Evolutionary conservation across 129 eudicot genomes (phyloP).

Genomic region (Heracleum sosnowskyi): DNA sequence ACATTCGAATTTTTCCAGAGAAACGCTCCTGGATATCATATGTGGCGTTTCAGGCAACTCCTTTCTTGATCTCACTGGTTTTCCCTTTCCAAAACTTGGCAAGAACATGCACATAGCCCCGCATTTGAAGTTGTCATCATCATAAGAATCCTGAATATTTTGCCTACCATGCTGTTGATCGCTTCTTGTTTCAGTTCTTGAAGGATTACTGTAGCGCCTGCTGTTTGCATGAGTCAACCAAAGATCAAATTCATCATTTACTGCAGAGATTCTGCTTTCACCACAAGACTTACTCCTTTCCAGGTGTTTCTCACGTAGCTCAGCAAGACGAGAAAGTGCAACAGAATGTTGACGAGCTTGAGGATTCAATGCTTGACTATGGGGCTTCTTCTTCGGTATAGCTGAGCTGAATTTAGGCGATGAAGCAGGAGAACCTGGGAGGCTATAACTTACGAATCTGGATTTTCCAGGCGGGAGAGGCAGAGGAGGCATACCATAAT

Average conservation of each 20-base stretch:
- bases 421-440: conserved; percentile 59
- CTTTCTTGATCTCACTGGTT: conserved; percentile 42
- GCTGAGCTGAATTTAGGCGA: conserved; percentile 33
- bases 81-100: conserved; percentile 73
- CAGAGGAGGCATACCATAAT: conserved; percentile 8
- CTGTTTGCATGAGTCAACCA: conserved; percentile 25
- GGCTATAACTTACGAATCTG: conserved; percentile 60
- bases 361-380: conserved; percentile 7
- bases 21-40: conserved; percentile 51
- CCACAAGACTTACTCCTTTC: conserved; percentile 74
- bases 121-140: conserved; percentile 56
- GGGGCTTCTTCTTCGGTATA: conserved; percentile 21
- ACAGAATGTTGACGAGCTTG: conserved; percentile 47
- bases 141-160: conserved; percentile 18
- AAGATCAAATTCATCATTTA: conserved; percentile 60
- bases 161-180: conserved; percentile 1
- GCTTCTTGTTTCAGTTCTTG: not conserved
- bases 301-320: conserved; percentile 47
- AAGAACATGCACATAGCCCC: conserved; percentile 72
- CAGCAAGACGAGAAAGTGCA: conserved; percentile 48
- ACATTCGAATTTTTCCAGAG: conserved; percentile 81
- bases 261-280: conserved; percentile 45
- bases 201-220: conserved; percentile 13
- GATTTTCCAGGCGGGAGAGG: conserved; percentile 32
- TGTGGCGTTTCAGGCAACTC: conserved; percentile 18